Percentiles rank a stretch among this genome's conserved stretches.
phyloP scores from a whole-genome alignment of 169 alveolate genomes.

The Besnoitia besnoiti region DNA sequence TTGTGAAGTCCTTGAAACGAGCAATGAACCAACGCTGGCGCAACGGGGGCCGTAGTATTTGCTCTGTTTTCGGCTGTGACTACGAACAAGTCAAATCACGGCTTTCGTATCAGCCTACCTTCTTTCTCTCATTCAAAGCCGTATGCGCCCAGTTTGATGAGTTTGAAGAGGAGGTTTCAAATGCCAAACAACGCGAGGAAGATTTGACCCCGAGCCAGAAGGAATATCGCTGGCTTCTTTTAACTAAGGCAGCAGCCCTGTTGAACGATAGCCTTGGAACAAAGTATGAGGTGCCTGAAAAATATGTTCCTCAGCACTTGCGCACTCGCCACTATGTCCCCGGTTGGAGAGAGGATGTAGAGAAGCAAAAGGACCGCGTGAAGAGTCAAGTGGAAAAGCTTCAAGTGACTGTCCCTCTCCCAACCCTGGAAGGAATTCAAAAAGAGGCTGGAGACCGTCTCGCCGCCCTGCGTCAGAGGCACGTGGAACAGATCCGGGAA shows the following conservation, averaged over 20 bases:
- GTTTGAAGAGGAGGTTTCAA: background rate
- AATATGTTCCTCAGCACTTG: background rate
- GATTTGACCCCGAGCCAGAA: constrained; percentile 18
- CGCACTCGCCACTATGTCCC: background rate
- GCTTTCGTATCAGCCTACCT: background rate
- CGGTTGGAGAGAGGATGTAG: background rate
- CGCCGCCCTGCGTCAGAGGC: background rate
- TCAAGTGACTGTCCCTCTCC: constrained; percentile 9
- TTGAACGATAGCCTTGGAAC: background rate
- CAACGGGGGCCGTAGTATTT: background rate
- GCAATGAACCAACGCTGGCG: constrained; percentile 34
- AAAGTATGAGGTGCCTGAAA: background rate
- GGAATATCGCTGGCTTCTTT: background rate
- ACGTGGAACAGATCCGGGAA: background rate
- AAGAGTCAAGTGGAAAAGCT: background rate
- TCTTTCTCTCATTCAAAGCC: constrained; percentile 9
- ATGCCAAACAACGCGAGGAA: background rate
- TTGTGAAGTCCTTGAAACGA: constrained; percentile 5
- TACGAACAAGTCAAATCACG: background rate
- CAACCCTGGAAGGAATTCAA: background rate
- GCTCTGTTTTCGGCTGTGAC: constrained; percentile 23
- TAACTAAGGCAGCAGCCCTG: background rate
- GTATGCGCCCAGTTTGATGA: constrained; percentile 1
- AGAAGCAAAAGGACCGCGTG: background rate
- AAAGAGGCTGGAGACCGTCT: background rate